phyloP scores from a whole-genome alignment of 306 rosid genomes.

The Vigna unguiculata region DNA sequence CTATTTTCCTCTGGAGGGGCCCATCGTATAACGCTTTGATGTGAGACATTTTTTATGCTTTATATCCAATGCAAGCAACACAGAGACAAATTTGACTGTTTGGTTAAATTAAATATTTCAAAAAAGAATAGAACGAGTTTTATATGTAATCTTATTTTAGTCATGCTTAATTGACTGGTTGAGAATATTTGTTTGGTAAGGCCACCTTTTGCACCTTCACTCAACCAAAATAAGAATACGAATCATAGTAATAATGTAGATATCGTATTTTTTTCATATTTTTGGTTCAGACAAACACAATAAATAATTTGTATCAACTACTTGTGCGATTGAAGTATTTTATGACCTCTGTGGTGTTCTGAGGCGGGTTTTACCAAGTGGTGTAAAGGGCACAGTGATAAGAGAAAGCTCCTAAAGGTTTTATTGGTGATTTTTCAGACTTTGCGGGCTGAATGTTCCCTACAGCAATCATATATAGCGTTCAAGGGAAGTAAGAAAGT shows the following conservation, averaged over 20 bases:
- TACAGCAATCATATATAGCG: conserved; percentile 40
- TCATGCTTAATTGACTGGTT: conserved; percentile 17
- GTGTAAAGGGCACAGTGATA: conserved; percentile 32
- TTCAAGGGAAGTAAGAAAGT: conserved; percentile 31
- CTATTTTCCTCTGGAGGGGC: background rate
- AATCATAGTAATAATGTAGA: no score
- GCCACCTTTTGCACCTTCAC: background rate
- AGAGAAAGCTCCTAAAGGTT: background rate
- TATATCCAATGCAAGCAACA: background rate
- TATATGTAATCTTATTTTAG: background rate
- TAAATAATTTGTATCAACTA: no score
- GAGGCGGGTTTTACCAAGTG: conserved; percentile 41
- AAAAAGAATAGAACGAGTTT: background rate
- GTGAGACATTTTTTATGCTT: conserved; percentile 25
- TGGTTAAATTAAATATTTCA: background rate
- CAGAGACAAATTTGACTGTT: conserved; percentile 1
- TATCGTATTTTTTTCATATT: no score
- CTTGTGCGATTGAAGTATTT: no score
- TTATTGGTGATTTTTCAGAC: conserved; percentile 5
- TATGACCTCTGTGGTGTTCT: no score
- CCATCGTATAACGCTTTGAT: conserved; percentile 37
- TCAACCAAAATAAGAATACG: background rate
- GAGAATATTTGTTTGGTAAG: conserved; percentile 35
- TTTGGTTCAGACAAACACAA: no score
- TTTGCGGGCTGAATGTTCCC: conserved; percentile 41